phyloP scores from a whole-genome alignment of 2,329 filamentous ascomycete species.

The Aspergillus quadricinctus region DNA sequence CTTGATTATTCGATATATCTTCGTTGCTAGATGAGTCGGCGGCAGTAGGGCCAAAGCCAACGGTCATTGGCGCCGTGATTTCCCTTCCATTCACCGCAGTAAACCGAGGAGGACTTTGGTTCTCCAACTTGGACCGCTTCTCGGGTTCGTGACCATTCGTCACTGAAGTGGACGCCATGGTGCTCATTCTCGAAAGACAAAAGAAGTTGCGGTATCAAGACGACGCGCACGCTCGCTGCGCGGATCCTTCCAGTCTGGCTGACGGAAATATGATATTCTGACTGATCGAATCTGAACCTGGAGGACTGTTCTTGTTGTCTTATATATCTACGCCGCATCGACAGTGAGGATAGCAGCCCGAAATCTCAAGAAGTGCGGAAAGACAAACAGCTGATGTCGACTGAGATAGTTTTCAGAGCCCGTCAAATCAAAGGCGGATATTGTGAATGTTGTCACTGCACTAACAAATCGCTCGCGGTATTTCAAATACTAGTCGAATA shows the following conservation, averaged over 20 bases:
- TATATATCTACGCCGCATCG: neutral
- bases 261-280: neutral
- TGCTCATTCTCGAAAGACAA: slow-evolving; percentile 26
- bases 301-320: neutral
- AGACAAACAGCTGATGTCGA: neutral
- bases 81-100: slow-evolving; percentile 45
- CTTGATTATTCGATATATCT: slow-evolving; percentile 15
- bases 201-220: neutral
- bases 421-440: neutral
- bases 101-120: slow-evolving; percentile 41
- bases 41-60: slow-evolving; percentile 9
- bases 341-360: neutral
- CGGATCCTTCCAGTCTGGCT: neutral
- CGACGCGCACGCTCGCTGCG: neutral
- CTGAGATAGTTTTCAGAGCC: neutral
- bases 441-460: neutral
- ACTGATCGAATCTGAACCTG: neutral
- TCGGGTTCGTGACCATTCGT: slow-evolving; percentile 32
- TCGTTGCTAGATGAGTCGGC: slow-evolving; percentile 15
- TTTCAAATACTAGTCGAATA: neutral
- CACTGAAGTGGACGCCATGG: slow-evolving; percentile 30
- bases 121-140: slow-evolving; percentile 32
- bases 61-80: slow-evolving; percentile 10
- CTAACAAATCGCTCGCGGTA: neutral
- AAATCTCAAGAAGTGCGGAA: neutral